Evolutionary conservation across 352 stramenopile species (phyloP), one percentile per base, ranked within the genome.

Genomic region (Phytophthora aleatoria): DNA sequence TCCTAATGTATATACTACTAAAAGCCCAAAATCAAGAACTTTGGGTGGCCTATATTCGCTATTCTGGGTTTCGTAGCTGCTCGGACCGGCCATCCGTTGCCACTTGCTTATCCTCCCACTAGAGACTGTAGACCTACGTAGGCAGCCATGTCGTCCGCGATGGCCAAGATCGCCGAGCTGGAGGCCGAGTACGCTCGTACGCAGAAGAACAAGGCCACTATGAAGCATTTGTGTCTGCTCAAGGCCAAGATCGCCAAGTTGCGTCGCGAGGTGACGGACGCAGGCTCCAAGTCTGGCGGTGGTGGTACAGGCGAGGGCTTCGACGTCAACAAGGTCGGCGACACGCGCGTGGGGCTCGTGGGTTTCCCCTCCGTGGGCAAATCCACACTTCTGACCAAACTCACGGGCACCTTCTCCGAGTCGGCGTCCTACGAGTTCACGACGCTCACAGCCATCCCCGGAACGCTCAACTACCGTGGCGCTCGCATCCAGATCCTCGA

Each of bases 191-290:
- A 99, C 85, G 86, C 92, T 50, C 84, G 96, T 61, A 99, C 97
- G 71, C 98, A 99, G 87, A 99, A 99, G 85, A 99, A 99, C 80
- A 99, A 99, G 83, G 98, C 98, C 43, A 99, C 97, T 1, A 98
- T 99, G 81, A 99, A 98, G 83, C 98, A 99, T 58, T 76, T 99
- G 69, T 98, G 96, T 67, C 87, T 99, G 52, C 85, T 99, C 50
- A 99, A 99, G 82, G 96, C 96, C 59, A 98, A 98, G 73, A 96
- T 99, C 65, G 95, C 97, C 61, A 99, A 99, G 82, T 76, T 99
- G 50, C 89, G 94, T 27, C 94, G 89, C 48, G 95, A 99, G 68
- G 73, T 99, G 54, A 90, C 95, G 54, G 85, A 94, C 69, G 87
- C 73, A 43, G 86, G 85, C 49, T 76, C 81, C 71, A 91, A 90